phyloP scores from a whole-genome alignment of 306 rosid species.

The Pterocarpus santalinus region DNA sequence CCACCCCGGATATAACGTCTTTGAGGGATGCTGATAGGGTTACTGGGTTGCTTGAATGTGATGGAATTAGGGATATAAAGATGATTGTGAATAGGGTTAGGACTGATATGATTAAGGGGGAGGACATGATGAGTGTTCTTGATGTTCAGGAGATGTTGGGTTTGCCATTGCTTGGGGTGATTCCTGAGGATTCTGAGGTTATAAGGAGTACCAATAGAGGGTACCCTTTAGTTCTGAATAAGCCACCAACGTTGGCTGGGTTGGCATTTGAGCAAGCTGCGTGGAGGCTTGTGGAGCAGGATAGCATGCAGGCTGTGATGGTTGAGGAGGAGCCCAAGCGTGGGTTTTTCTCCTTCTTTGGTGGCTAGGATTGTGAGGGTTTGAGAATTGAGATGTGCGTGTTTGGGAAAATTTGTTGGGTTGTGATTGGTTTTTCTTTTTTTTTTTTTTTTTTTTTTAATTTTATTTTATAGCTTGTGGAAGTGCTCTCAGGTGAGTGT shows the following conservation, averaged over 20 bases:
- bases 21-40: constrained; percentile 95
- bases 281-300: constrained; percentile 99
- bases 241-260: constrained; percentile 96
- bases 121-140: constrained; percentile 97
- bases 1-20: constrained; percentile 92
- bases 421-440: background rate
- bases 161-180: constrained; percentile 81
- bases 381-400: background rate
- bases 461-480: background rate
- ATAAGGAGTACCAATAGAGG: constrained; percentile 96
- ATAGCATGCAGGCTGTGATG: constrained; percentile 91
- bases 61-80: constrained; percentile 95
- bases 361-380: constrained; percentile 56
- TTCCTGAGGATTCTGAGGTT: constrained; percentile 93
- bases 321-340: constrained; percentile 94
- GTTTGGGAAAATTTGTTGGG: background rate
- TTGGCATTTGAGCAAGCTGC: constrained; percentile 99
- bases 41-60: constrained; percentile 89
- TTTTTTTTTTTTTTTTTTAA: background rate
- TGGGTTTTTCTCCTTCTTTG: constrained; percentile 95
- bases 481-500: background rate
- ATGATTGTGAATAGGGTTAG: constrained; percentile 96
- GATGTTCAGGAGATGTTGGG: constrained; percentile 99
- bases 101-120: constrained; percentile 96
- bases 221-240: constrained; percentile 85